Evolutionary conservation across 1,284 basidiomycete genomes (phyloP), one percentile per base, ranked within the genome.

Genomic region (Ganoderma lingzhi): DNA sequence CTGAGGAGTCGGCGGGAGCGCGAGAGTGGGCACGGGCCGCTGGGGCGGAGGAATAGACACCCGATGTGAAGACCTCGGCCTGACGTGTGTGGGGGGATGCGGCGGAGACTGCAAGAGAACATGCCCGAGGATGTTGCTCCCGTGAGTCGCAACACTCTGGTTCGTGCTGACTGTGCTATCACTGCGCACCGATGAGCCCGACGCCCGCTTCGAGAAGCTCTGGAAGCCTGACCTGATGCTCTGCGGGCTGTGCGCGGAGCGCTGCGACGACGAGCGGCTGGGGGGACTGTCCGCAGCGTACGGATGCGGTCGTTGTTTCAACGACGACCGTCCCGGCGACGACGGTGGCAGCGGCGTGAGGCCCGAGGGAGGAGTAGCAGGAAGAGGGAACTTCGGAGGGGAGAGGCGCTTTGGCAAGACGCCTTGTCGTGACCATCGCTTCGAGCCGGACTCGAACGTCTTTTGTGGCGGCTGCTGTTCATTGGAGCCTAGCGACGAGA

Each of bases 11-110:
- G 90, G 90, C 39, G 92, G 91, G 14, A 90, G 86, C 9, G 92
- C 90, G 65, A 84, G 85, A 23, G 84, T 89, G 0, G 92, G 92
- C 6, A 90, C 86, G 44, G 92, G 92, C 14, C 90, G 87, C 62
- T 86, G 87, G 3, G 92, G 91, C 10, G 90, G 90, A 2, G 90
- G 90, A 77, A 90, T 84, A 5, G 90, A 91, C 42, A 82, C 76
- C 58, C 91, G 84, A 77, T 80, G 90, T 15, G 83, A 75, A 5
- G 84, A 80, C 30, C 75, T 69, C 51, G 79, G 78, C 42, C 75
- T 70, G 17, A 66, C 63, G 17, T 73, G 72, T 12, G 63, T 17
- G 4, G 67, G 30, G 2, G 69, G 30, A n/a, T 68, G 71, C 23
- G 62, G 63, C 12, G 68, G 56, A 9, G 71, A 65, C 45, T 64